Evolutionary conservation across 768 basidiomycete species (phyloP), one percentile per base, ranked within the genome.

Genomic region (Mycena belliarum): DNA sequence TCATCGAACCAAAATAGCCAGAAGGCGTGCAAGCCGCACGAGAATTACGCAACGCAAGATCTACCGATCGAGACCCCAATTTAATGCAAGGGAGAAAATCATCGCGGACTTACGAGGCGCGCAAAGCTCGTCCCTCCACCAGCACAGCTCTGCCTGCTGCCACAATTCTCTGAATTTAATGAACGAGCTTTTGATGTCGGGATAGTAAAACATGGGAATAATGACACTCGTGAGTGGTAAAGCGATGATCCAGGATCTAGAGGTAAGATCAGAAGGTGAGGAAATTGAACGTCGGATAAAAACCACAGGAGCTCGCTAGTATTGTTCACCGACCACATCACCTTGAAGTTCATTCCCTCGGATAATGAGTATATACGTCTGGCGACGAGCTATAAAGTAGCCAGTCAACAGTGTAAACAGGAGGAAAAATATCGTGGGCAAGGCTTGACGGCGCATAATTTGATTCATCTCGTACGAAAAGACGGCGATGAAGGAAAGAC

Each of bases 381-480:
- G 11, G 28, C 15, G 15, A n/a, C 12, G 32, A 46, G 29, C 32
- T 47, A 61, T 55, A 57, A 82, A 82, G 66, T 82, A 82, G 40
- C 81, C 81, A 6, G 81, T 81, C 42, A 80, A 72, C 21, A 81
- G 63, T 3, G 81, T 80, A 42, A 82, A 63, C 1, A 81, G 81
- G 21, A 82, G 66, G 71, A 78, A 82, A 63, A 79, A 74, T 58
- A 82, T 77, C 0, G 80, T 81, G 7, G 76, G 77, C 18, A 80
- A 60, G 8, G 80, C 81, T n/a, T 82, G 68, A 33, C 77, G 73
- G 42, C 78, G 79, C 87, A 91, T 90, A 46, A 85, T 83, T 68
- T 85, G 77, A 66, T 89, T 89, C 86, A 85, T 89, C 62, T 89
- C 83, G 67, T 89, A 86, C 12, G 87, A 85, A 16, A n/a, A n/a